Conservation (phyloP, 495 filamentous ascomycete species). For the Terfezia claveryi region DNA sequence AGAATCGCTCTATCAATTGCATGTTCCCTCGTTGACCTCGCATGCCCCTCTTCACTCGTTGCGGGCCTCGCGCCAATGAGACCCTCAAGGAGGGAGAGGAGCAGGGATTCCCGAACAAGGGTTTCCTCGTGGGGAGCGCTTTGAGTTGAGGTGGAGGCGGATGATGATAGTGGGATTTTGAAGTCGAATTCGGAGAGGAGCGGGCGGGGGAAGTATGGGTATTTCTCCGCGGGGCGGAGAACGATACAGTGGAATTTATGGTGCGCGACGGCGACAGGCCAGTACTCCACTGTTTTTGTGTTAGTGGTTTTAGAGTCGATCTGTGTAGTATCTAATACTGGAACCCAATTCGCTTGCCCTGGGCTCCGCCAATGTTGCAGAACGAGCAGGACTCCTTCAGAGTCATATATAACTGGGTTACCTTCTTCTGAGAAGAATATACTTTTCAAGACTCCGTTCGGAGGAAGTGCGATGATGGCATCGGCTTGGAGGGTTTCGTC, state of each 20-base stretch:
- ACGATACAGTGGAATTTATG: conserved; percentile 96
- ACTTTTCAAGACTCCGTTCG: conserved; percentile 44
- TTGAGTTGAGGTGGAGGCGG: background rate
- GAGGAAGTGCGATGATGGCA: conserved; percentile 66
- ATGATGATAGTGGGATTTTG: conserved; percentile 50
- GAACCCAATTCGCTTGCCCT: conserved; percentile 75
- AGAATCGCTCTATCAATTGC: conserved; percentile 73
- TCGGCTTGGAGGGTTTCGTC: conserved; percentile 84
- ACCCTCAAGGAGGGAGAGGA: conserved; percentile 49
- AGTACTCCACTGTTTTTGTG: conserved; percentile 47
- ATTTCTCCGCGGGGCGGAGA: conserved; percentile 68
- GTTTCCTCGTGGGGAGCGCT: conserved; percentile 41
- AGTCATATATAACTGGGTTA: conserved; percentile 87
- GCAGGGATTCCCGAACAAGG: conserved; percentile 52
- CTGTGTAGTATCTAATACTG: conserved; percentile 67
- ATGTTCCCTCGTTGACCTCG: conserved; percentile 45
- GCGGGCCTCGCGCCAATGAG: conserved; percentile 37
- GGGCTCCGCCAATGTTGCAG: conserved; percentile 75
- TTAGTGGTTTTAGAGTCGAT: conserved; percentile 56
- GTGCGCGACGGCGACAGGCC: conserved; percentile 82
- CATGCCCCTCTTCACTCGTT: conserved; percentile 38
- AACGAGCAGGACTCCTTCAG: conserved; percentile 62
- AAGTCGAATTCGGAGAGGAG: conserved; percentile 88
- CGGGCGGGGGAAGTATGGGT: conserved; percentile 88
- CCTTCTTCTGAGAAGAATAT: conserved; percentile 85